These are phyloP conservation scores for Erysiphe pisi DNA, from an alignment of 2,329 filamentous ascomycete species.

Conservation along the genomic window DNA sequence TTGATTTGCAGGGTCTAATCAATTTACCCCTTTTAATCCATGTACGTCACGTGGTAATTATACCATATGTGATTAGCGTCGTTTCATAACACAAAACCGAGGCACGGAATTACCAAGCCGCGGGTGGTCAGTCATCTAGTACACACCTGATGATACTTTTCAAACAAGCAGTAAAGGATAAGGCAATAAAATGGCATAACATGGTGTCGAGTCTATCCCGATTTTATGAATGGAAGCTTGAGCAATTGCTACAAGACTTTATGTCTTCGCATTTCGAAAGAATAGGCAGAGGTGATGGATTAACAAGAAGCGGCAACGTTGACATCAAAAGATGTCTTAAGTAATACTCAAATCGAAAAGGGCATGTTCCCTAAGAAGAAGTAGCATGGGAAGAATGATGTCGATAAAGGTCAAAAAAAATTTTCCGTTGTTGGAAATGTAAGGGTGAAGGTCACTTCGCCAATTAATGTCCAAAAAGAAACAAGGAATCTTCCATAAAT, in stretches of 20 bases:
- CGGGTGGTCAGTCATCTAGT: background rate
- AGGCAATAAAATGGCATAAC: background rate
- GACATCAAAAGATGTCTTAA: background rate
- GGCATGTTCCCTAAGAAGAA: too few relatives aligned
- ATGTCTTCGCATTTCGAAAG: background rate
- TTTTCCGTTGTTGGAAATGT: too few relatives aligned
- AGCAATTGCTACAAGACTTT: conserved; percentile 1
- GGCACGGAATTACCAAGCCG: background rate
- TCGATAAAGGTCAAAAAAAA: too few relatives aligned
- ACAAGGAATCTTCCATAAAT: too few relatives aligned
- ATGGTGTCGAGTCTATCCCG: background rate
- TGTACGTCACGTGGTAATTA: too few relatives aligned
- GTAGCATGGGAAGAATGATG: too few relatives aligned
- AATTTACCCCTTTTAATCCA: too few relatives aligned
- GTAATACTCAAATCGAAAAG: background rate
- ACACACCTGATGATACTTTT: background rate
- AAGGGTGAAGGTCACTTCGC: too few relatives aligned
- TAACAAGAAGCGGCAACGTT: background rate
- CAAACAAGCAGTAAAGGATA: conserved; percentile 22
- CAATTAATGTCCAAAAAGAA: too few relatives aligned
- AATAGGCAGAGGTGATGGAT: background rate
- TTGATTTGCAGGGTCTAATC: too few relatives aligned
- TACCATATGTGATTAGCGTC: too few relatives aligned
- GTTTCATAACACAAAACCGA: too few relatives aligned
- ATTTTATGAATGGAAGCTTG: background rate